A percentile compares a stretch with the other conserved stretches of the same genome.
Conservation (phyloP, 768 basidiomycete genomes). For the Boletus tomentosulus region DNA sequence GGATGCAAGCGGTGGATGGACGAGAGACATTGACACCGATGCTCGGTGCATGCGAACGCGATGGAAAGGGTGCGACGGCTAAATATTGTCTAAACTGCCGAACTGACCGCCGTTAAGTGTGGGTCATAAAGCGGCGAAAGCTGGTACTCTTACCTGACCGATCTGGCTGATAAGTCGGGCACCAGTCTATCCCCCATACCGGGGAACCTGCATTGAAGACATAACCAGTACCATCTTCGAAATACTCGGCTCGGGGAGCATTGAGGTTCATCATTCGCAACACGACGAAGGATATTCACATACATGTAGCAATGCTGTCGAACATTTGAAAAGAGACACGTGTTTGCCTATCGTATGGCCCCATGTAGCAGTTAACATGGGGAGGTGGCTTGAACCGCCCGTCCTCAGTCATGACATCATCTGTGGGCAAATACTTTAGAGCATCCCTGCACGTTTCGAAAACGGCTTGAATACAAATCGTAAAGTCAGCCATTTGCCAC, state of each 20-base stretch:
- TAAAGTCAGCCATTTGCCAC: conserved; percentile 24
- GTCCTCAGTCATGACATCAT: conserved; percentile 45
- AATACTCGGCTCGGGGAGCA: conserved; percentile 48
- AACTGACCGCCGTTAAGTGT: conserved; percentile 32
- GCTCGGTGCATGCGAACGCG: conserved; percentile 56
- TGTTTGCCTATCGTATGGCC: conserved; percentile 54
- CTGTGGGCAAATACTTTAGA: conserved; percentile 55
- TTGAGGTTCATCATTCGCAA: neutral
- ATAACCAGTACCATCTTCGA: conserved; percentile 56
- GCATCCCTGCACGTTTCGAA: conserved; percentile 43
- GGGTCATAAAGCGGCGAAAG: neutral
- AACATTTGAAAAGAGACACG: conserved; percentile 50
- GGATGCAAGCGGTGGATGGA: conserved; percentile 66
- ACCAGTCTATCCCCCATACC: conserved; percentile 93
- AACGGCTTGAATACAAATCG: conserved; percentile 4
- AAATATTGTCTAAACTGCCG: conserved; percentile 70
- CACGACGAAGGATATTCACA: conserved; percentile 35
- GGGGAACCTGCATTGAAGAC: conserved; percentile 86
- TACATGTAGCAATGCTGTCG: conserved; percentile 56
- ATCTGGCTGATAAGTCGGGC: conserved; percentile 66
- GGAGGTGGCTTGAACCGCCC: conserved; percentile 50
- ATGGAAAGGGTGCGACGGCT: conserved; percentile 74
- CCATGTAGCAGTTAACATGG: conserved; percentile 58
- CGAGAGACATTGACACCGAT: conserved; percentile 57
- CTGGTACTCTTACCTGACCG: conserved; percentile 41